phyloP scores from a whole-genome alignment of 225 moss, liverwort and hornwort genomes.

The Pseudoscleropodium purum region DNA sequence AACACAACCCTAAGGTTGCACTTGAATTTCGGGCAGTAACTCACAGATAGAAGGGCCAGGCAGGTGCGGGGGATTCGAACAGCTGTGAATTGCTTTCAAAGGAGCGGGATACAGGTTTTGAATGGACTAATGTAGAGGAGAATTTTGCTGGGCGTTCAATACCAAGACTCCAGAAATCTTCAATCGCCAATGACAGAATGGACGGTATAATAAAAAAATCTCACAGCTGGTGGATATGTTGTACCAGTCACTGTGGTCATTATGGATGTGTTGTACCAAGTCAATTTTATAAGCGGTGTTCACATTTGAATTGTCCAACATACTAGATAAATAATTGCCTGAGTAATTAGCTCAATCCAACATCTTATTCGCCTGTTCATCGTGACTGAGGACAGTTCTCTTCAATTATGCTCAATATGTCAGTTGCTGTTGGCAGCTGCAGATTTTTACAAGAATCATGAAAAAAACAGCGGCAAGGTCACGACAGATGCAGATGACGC shows the following conservation, averaged over 20 bases:
- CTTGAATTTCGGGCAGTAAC: constrained; percentile 14
- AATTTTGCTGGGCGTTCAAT: constrained; percentile 9
- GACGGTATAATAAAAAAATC: constrained; percentile 4
- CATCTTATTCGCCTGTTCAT: not conserved
- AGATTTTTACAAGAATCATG: not conserved
- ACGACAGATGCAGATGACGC: not conserved
- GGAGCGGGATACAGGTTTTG: constrained; percentile 66
- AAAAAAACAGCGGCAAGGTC: not conserved
- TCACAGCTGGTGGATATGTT: not conserved
- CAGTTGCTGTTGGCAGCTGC: not conserved
- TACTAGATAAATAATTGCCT: not conserved
- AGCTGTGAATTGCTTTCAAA: constrained; percentile 40
- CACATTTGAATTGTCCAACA: not conserved
- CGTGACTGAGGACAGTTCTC: not conserved
- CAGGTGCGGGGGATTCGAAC: constrained; percentile 46
- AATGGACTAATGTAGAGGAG: constrained; percentile 62
- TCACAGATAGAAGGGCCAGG: constrained; percentile 36
- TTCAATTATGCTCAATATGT: not conserved
- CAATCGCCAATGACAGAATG: constrained; percentile 18
- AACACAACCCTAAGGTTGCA: not conserved
- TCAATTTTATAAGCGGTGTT: not conserved
- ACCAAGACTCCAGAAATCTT: constrained; percentile 18
- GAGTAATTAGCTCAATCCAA: not conserved
- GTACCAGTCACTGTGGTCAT: not conserved
- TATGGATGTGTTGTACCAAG: not conserved